phyloP scores from a whole-genome alignment of 129 eudicot species.

The Solidago caesia region DNA sequence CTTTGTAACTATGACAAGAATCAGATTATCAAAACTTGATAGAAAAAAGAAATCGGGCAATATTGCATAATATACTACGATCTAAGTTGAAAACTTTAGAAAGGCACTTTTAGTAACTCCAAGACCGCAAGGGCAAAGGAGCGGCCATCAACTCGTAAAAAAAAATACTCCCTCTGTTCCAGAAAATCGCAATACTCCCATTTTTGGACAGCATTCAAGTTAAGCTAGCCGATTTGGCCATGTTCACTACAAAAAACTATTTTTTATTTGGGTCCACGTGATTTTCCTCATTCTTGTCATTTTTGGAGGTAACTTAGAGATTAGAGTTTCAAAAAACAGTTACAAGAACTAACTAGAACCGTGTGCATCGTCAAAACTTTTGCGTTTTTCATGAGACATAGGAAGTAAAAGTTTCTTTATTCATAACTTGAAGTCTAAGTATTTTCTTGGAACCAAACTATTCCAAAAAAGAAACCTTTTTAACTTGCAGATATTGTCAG shows the following conservation, averaged over 20 bases:
- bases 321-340: neutral
- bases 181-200: neutral
- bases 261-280: neutral
- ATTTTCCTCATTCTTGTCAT: neutral
- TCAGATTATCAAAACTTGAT: constrained; percentile 3
- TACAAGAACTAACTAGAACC: neutral
- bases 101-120: too few species aligned
- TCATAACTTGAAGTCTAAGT: neutral
- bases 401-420: neutral
- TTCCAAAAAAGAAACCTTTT: neutral
- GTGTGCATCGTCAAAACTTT: neutral
- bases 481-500: neutral
- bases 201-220: neutral
- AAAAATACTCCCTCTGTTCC: neutral
- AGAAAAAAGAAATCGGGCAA: neutral
- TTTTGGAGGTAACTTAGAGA: neutral
- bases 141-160: neutral
- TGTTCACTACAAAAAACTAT: neutral
- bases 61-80: neutral
- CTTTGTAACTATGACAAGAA: constrained; percentile 62
- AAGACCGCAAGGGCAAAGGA: too few species aligned
- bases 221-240: neutral
- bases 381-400: neutral
- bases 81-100: too few species aligned
- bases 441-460: neutral